These are phyloP conservation scores for Leccinum idahoense DNA, from an alignment of 1,284 basidiomycete species.

Conservation along the genomic window DNA sequence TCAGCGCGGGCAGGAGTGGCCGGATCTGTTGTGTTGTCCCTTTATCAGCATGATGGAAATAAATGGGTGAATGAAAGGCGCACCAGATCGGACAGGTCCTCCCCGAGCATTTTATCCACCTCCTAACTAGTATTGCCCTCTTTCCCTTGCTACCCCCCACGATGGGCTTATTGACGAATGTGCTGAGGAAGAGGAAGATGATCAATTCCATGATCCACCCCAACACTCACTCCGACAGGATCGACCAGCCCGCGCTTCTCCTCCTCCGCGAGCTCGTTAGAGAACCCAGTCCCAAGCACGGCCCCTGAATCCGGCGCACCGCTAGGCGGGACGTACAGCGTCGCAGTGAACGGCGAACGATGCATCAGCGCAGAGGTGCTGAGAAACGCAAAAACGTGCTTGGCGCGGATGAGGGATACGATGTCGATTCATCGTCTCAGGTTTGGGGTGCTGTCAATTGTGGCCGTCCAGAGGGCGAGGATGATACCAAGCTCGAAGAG, in stretches of 20 bases:
- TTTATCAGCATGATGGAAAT: background rate
- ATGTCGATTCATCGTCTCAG: background rate
- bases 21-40: constrained; percentile 48
- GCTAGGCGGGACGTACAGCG: constrained; percentile 55
- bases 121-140: constrained; percentile 45
- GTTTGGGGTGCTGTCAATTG: constrained; percentile 1
- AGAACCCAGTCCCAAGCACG: constrained; percentile 48
- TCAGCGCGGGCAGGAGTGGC: constrained; percentile 71
- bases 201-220: background rate
- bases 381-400: constrained; percentile 1
- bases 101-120: constrained; percentile 50
- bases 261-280: constrained; percentile 32
- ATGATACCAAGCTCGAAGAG: constrained; percentile 25
- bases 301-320: constrained; percentile 78
- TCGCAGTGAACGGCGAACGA: constrained; percentile 54
- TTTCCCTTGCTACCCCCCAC: constrained; percentile 19
- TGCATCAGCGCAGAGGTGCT: constrained; percentile 32
- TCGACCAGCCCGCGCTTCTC: constrained; percentile 19
- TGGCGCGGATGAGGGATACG: constrained; percentile 1
- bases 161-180: background rate
- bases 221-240: constrained; percentile 19
- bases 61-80: constrained; percentile 15
- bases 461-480: constrained; percentile 19
- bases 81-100: constrained; percentile 57
- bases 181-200: background rate